Conservation (phyloP, 31 red algal species). For the Asparagopsis taxiformis region DNA sequence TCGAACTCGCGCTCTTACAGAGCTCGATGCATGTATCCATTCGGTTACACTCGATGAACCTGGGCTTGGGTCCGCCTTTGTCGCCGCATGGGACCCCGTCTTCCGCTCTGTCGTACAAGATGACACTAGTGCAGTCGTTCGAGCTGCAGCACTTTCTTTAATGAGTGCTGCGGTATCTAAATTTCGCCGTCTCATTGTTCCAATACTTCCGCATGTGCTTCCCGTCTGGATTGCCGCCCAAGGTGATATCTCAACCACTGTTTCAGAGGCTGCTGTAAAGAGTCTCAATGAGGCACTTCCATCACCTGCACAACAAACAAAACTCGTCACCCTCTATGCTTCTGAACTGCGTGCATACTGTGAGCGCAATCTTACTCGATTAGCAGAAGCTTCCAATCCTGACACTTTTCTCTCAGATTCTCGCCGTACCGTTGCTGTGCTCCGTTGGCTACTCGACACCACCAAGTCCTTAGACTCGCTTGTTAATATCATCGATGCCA, state of each 20-base stretch:
- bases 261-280: conserved; percentile 21
- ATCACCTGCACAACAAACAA: conserved; percentile 9
- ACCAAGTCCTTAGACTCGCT: conserved; percentile 6
- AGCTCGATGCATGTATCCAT: conserved; percentile 31
- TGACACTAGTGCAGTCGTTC: conserved; percentile 25
- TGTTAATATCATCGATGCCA: conserved; percentile 13
- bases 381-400: neutral
- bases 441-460: conserved; percentile 29
- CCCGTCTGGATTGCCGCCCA: conserved; percentile 44
- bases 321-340: conserved; percentile 23
- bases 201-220: conserved; percentile 38
- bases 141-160: conserved; percentile 28
- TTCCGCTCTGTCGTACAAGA: conserved; percentile 18
- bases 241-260: conserved; percentile 40
- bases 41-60: conserved; percentile 8
- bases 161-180: conserved; percentile 27
- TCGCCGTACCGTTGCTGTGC: conserved; percentile 24
- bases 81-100: conserved; percentile 44
- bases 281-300: conserved; percentile 26
- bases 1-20: conserved; percentile 41
- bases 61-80: conserved; percentile 18
- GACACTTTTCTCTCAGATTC: conserved; percentile 19
- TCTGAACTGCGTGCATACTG: conserved; percentile 21
- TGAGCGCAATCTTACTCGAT: neutral
- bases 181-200: conserved; percentile 20